Conservation (phyloP, 192 early-diverging fungal genomes). For the Podila epicladia region DNA sequence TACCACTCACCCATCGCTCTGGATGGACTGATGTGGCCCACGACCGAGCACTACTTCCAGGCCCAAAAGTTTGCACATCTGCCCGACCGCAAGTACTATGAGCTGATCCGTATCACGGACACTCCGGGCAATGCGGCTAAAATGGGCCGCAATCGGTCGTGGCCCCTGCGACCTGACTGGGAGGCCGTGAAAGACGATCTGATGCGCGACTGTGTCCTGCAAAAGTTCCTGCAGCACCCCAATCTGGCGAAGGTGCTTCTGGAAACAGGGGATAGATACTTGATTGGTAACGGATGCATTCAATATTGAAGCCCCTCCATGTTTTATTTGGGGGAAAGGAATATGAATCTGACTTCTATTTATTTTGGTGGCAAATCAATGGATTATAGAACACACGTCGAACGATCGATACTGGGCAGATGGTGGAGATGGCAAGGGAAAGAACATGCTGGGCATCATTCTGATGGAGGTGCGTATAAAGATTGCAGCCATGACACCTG, state of each 20-base stretch:
- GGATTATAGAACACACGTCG: conserved; percentile 38
- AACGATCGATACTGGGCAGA: conserved; percentile 57
- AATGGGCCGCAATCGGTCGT: conserved; percentile 49
- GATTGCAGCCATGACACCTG: conserved; percentile 20
- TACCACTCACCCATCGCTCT: conserved; percentile 33
- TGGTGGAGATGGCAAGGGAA: conserved; percentile 43
- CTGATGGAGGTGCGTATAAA: conserved; percentile 29
- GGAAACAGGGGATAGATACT: conserved; percentile 32
- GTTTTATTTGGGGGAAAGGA: too few species aligned
- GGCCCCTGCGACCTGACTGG: conserved; percentile 53
- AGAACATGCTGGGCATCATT: conserved; percentile 47
- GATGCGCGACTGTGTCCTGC: conserved; percentile 44
- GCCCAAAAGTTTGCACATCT: conserved; percentile 47
- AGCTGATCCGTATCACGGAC: conserved; percentile 19
- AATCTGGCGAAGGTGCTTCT: conserved; percentile 37
- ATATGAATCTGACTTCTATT: too few species aligned
- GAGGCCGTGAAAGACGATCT: conserved; percentile 54
- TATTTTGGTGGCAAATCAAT: too few species aligned
- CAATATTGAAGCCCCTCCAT: too few species aligned
- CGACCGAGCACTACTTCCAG: conserved; percentile 59
- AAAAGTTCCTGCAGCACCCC: conserved; percentile 55
- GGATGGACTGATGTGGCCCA: conserved; percentile 34
- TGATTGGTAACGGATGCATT: conserved; percentile 13
- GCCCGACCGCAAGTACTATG: conserved; percentile 18
- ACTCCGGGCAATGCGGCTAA: conserved; percentile 52